These are phyloP conservation scores for Chlamydomonas sp. DNA, from an alignment of 139 green algal species.

Conservation along the genomic window DNA sequence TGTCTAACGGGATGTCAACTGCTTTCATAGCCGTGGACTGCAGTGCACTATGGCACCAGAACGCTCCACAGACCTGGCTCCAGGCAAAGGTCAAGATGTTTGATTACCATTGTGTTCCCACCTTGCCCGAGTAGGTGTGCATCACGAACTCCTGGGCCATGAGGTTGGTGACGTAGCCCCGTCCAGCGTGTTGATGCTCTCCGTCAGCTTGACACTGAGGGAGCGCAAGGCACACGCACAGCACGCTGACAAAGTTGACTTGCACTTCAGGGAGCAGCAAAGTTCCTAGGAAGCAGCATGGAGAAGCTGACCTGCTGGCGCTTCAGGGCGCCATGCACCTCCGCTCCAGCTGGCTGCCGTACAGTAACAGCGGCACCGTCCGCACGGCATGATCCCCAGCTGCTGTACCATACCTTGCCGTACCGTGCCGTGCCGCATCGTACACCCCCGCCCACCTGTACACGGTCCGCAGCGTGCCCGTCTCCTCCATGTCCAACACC, in stretches of 20 bases:
- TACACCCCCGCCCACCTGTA: conserved; percentile 37
- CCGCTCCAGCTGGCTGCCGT: too few species aligned
- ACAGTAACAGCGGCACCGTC: too few species aligned
- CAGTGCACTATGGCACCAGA: too few species aligned
- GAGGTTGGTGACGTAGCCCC: conserved; percentile 71
- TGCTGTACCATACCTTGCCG: background rate
- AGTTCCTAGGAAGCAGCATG: background rate
- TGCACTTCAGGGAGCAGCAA: background rate
- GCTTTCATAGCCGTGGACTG: too few species aligned
- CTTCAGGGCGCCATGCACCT: too few species aligned
- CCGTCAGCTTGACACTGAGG: conserved; percentile 54
- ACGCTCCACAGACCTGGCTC: too few species aligned
- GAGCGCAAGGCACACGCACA: background rate
- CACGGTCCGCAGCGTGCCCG: conserved; percentile 50
- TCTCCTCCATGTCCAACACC: conserved; percentile 73
- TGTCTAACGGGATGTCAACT: too few species aligned
- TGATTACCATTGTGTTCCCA: conserved; percentile 4
- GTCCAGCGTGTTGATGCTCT: conserved; percentile 72
- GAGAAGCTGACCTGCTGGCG: background rate
- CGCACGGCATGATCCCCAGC: too few species aligned
- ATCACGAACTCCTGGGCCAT: conserved; percentile 69
- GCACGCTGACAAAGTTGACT: background rate
- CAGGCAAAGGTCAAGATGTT: background rate
- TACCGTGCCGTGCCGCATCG: background rate
- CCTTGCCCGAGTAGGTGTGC: conserved; percentile 83